Evolutionary conservation across 202 grass and related monocot genomes (phyloP).

Genomic region (Hordeum pubiflorum): DNA sequence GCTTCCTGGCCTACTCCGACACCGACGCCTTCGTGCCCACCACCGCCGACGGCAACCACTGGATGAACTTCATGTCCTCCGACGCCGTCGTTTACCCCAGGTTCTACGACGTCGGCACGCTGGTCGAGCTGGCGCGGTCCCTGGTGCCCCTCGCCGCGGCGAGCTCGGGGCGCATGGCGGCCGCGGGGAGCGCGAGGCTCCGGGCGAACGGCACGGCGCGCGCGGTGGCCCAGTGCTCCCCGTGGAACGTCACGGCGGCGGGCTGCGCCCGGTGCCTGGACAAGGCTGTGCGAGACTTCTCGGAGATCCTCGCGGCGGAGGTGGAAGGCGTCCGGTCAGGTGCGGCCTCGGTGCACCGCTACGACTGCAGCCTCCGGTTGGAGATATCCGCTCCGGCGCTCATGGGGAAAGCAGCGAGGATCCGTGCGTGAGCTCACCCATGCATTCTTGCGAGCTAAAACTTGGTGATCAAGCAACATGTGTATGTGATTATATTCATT

Average conservation of each 20-base stretch:
- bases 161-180: not conserved
- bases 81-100: not conserved
- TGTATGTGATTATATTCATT: too few relatives aligned
- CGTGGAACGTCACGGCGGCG: not conserved
- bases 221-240: not conserved
- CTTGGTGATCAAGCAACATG: too few relatives aligned
- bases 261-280: conserved; percentile 21
- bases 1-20: not conserved
- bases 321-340: not conserved
- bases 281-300: not conserved
- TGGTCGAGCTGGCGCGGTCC: not conserved
- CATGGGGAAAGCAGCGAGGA: not conserved
- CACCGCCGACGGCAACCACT: too few relatives aligned
- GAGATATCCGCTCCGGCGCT: not conserved
- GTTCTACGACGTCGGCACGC: not conserved
- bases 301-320: not conserved
- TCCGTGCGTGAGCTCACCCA: not conserved
- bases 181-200: not conserved
- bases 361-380: conserved; percentile 21
- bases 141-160: not conserved
- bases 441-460: too few relatives aligned
- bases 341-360: conserved; percentile 11
- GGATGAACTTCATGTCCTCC: not conserved
- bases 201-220: not conserved
- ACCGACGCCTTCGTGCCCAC: not conserved